phyloP scores from a whole-genome alignment of 1,139 yeast genomes.

The Zhuliangozyma blackwelliae region DNA sequence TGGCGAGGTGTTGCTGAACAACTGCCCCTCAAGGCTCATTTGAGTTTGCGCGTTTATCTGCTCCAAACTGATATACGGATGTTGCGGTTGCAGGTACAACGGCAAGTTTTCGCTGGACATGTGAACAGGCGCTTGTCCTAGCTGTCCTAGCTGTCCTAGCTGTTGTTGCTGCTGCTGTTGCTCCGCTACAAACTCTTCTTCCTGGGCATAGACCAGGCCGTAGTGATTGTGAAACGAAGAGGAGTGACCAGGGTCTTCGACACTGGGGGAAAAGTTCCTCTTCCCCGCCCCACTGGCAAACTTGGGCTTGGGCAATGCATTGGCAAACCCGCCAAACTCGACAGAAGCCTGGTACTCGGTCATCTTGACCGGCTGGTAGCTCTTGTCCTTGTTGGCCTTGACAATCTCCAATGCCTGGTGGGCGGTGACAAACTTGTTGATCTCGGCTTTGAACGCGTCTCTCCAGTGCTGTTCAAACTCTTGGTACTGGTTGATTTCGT shows the following conservation, averaged over 20 bases:
- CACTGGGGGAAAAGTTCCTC: constrained; percentile 14
- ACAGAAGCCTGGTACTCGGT: constrained; percentile 39
- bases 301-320: constrained; percentile 30
- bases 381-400: constrained; percentile 21
- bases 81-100: constrained; percentile 4
- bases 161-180: background rate
- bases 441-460: constrained; percentile 25
- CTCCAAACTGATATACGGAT: constrained; percentile 12
- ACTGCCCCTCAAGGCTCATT: background rate
- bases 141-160: background rate
- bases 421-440: constrained; percentile 27
- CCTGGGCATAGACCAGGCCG: constrained; percentile 22
- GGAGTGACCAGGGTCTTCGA: constrained; percentile 5
- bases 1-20: constrained; percentile 3
- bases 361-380: constrained; percentile 31
- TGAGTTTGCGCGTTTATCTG: constrained; percentile 11
- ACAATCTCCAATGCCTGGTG: constrained; percentile 31
- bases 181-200: constrained; percentile 4
- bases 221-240: constrained; percentile 19
- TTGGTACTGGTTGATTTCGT: constrained; percentile 25
- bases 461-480: constrained; percentile 35
- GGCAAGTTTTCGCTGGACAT: background rate
- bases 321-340: constrained; percentile 39
- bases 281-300: constrained; percentile 4
- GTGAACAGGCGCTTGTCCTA: too few relatives aligned